phyloP scores from a whole-genome alignment of 1,284 basidiomycete genomes.

The Pseudomicrostroma phylloplanum region DNA sequence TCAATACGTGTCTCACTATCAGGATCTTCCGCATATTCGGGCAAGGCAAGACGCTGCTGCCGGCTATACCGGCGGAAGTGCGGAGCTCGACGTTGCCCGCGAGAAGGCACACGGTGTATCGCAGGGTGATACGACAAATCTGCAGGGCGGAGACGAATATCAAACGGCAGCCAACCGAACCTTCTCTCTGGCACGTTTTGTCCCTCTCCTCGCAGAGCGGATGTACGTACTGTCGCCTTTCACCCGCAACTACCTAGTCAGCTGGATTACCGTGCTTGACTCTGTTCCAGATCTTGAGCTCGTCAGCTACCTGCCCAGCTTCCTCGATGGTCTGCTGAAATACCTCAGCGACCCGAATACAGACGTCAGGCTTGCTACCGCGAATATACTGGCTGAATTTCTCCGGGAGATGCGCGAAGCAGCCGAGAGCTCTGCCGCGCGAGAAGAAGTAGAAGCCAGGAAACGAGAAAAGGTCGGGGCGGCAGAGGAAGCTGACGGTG shows the following conservation, averaged over 20 bases:
- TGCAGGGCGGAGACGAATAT: slow-evolving; percentile 16
- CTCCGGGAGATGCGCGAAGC: slow-evolving; percentile 72
- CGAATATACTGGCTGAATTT: slow-evolving; percentile 85
- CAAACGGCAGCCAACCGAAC: slow-evolving; percentile 51
- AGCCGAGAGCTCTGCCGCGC: slow-evolving; percentile 23
- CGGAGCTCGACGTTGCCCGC: slow-evolving; percentile 43
- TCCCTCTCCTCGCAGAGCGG: slow-evolving; percentile 84
- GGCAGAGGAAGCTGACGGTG: slow-evolving; percentile 46
- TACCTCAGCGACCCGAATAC: slow-evolving; percentile 92
- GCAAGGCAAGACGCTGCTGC: slow-evolving; percentile 59
- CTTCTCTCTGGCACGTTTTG: slow-evolving; percentile 89
- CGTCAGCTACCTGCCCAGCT: slow-evolving; percentile 86
- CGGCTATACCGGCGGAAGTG: slow-evolving; percentile 27
- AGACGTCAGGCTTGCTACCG: slow-evolving; percentile 86
- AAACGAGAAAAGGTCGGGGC: slow-evolving; percentile 19
- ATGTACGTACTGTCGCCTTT: slow-evolving; percentile 94
- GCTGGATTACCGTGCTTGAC: slow-evolving; percentile 92
- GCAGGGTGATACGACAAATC: background rate
- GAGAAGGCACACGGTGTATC: slow-evolving; percentile 34
- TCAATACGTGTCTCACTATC: slow-evolving; percentile 83
- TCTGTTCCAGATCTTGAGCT: slow-evolving; percentile 94
- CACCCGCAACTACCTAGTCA: slow-evolving; percentile 88
- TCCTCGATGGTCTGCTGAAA: slow-evolving; percentile 80
- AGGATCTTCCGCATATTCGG: slow-evolving; percentile 55
- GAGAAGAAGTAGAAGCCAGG: slow-evolving; percentile 22